Percentiles rank a stretch among this genome's conserved stretches.
These are phyloP conservation scores for Tulasnella calospora DNA, from an alignment of 768 basidiomycete species.

Conservation along the genomic window DNA sequence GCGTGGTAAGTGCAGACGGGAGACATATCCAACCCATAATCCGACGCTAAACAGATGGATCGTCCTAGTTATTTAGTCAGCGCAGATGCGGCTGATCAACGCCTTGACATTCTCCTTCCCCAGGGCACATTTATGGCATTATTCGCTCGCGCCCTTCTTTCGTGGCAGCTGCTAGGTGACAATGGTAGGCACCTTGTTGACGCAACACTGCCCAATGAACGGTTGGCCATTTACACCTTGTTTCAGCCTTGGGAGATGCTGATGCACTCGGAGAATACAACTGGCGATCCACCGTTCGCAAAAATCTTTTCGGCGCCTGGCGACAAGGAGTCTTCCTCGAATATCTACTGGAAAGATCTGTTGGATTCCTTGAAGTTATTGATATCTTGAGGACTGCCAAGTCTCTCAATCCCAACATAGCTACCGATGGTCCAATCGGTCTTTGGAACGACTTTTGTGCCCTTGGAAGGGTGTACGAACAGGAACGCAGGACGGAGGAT, in stretches of 20 bases:
- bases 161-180: neutral
- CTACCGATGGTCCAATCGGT: neutral
- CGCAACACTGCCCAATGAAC: neutral
- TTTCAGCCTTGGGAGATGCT: neutral
- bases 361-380: neutral
- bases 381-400: neutral
- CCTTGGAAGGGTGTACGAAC: neutral
- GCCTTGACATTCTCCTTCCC: neutral
- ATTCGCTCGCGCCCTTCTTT: neutral
- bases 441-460: neutral
- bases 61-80: neutral
- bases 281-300: neutral
- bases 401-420: neutral
- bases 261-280: neutral
- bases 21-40: neutral
- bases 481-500: neutral
- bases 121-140: neutral
- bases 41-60: neutral
- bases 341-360: neutral
- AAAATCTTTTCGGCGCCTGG: neutral
- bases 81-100: neutral
- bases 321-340: neutral
- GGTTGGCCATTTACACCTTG: neutral
- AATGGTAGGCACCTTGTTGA: neutral
- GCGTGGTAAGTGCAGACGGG: neutral